These are phyloP conservation scores for Hortaea sp. DNA, from an alignment of 2,329 filamentous ascomycete species.

Conservation along the genomic window DNA sequence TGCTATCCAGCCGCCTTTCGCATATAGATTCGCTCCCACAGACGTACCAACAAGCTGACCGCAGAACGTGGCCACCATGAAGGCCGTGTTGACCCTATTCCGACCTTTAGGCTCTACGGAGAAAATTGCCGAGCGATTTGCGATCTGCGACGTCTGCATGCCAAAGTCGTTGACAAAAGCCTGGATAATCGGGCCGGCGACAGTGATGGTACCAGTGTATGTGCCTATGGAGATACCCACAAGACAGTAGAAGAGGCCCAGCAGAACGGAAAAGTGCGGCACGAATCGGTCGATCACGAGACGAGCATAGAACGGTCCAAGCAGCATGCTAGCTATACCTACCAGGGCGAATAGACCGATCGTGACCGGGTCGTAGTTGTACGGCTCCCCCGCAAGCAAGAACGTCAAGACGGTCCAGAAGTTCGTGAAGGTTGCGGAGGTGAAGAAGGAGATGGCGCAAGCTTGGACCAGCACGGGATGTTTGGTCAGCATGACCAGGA, in stretches of 20 bases:
- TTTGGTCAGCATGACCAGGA: conserved; percentile 51
- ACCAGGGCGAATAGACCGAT: conserved; percentile 75
- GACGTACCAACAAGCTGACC: conserved; percentile 62
- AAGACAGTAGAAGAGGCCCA: conserved; percentile 51
- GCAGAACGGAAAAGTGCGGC: conserved; percentile 56
- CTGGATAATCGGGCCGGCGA: conserved; percentile 64
- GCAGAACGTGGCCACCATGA: conserved; percentile 66
- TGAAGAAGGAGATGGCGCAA: conserved; percentile 55
- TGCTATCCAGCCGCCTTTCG: conserved; percentile 45
- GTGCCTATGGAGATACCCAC: conserved; percentile 57
- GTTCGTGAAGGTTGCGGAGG: conserved; percentile 51
- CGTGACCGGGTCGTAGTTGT: conserved; percentile 53
- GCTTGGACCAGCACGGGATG: conserved; percentile 62
- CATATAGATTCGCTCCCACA: conserved; percentile 46
- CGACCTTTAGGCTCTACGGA: conserved; percentile 58
- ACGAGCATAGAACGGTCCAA: conserved; percentile 60
- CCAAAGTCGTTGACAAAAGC: conserved; percentile 63
- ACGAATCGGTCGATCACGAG: conserved; percentile 60
- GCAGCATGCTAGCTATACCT: conserved; percentile 57
- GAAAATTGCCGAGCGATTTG: conserved; percentile 62
- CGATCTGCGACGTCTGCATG: conserved; percentile 62
- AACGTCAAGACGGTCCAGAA: conserved; percentile 75
- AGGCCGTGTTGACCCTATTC: conserved; percentile 71
- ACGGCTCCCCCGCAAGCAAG: conserved; percentile 60
- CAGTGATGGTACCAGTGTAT: conserved; percentile 53